Conservation (phyloP, 2,329 filamentous ascomycete genomes). For the Cylindrodendrum hubeiense region DNA sequence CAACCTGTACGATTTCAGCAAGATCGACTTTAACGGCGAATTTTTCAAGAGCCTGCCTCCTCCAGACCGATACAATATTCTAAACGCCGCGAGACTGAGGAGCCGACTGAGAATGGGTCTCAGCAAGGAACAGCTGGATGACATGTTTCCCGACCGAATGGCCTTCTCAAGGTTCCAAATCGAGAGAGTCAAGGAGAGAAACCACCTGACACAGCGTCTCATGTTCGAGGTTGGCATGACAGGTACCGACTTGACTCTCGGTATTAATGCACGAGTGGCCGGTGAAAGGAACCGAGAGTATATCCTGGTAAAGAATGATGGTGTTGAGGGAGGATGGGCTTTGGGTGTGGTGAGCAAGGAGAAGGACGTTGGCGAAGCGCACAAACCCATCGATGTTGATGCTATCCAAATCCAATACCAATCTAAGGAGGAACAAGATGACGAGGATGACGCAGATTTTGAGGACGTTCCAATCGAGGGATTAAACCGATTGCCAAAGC, state of each 20-base stretch:
- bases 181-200: constrained; percentile 90
- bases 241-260: constrained; percentile 77
- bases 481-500: constrained; percentile 83
- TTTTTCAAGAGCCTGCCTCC: constrained; percentile 94
- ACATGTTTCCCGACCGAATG: constrained; percentile 98
- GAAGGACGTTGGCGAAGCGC: constrained; percentile 81
- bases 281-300: constrained; percentile 94
- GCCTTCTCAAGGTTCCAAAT: constrained; percentile 97
- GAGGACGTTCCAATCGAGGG: constrained; percentile 95
- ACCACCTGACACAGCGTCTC: constrained; percentile 91
- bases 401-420: constrained; percentile 69
- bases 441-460: constrained; percentile 84
- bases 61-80: constrained; percentile 94
- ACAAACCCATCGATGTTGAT: constrained; percentile 95
- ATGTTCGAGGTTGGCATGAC: constrained; percentile 97
- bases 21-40: constrained; percentile 96
- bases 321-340: constrained; percentile 95
- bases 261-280: constrained; percentile 75
- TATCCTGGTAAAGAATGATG: constrained; percentile 94
- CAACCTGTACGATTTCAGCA: constrained; percentile 93
- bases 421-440: constrained; percentile 69
- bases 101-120: constrained; percentile 95
- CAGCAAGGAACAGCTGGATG: constrained; percentile 94
- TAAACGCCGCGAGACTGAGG: constrained; percentile 91
- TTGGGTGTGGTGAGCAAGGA: constrained; percentile 91